Conservation (phyloP, 352 stramenopile species). For the Elongisporangium anandrum region DNA sequence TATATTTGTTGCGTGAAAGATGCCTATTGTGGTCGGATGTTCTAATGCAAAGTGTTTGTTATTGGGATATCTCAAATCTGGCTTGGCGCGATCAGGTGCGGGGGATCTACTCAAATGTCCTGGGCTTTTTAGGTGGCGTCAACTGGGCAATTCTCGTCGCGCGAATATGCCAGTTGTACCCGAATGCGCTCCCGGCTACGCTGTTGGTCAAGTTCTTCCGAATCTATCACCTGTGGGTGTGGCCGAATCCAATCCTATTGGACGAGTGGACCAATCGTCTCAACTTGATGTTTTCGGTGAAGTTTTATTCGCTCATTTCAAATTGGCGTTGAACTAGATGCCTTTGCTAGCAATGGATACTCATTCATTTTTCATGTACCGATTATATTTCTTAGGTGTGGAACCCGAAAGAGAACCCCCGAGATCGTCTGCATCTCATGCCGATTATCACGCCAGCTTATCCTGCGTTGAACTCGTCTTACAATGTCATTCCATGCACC, state of each 20-base stretch:
- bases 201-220: constrained; percentile 95
- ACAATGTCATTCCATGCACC: constrained; percentile 94
- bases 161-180: constrained; percentile 92
- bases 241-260: constrained; percentile 94
- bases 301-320: constrained; percentile 6
- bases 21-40: background rate
- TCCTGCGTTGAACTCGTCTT: constrained; percentile 97
- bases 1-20: constrained; percentile 1
- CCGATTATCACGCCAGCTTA: constrained; percentile 99
- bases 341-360: background rate
- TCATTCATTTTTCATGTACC: constrained; percentile 6
- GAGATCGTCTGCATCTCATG: constrained; percentile 94
- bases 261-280: constrained; percentile 43
- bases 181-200: constrained; percentile 74
- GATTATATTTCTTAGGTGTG: constrained; percentile 50
- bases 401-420: constrained; percentile 83
- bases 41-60: background rate
- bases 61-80: background rate
- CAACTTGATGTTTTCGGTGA: constrained; percentile 61
- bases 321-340: background rate
- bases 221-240: constrained; percentile 94
- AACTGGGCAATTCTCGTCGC: constrained; percentile 99
- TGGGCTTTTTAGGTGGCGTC: constrained; percentile 97
- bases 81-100: constrained; percentile 43
- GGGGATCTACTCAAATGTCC: constrained; percentile 98